Evolutionary conservation across 179 eudicot genomes (phyloP).

Genomic region (Actinidia chinensis): DNA sequence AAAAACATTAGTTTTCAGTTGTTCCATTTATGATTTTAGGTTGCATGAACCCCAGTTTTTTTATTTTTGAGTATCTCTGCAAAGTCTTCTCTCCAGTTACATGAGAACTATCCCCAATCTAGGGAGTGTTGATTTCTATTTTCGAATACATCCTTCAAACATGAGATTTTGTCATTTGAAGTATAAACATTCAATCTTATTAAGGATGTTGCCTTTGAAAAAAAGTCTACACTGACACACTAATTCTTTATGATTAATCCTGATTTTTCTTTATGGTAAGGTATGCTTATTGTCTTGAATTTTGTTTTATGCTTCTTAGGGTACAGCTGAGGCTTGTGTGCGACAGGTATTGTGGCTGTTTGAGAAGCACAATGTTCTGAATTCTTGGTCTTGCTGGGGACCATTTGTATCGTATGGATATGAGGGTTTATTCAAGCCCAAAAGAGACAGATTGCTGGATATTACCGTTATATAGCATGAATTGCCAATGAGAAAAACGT

Average conservation of each 20-base stretch:
- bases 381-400: constrained; percentile 86
- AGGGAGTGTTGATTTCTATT: not conserved
- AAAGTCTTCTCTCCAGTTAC: not conserved
- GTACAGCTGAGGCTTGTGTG: constrained; percentile 95
- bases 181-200: not conserved
- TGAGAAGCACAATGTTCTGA: constrained; percentile 88
- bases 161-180: not conserved
- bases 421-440: constrained; percentile 92
- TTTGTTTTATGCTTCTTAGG: constrained; percentile 40
- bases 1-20: too few species aligned
- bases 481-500: constrained; percentile 90
- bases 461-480: constrained; percentile 99
- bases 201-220: not conserved
- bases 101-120: not conserved
- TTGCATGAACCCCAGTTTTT: not conserved
- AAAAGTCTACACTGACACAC: not conserved
- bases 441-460: constrained; percentile 97
- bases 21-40: not conserved
- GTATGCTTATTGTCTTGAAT: not conserved
- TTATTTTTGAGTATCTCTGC: not conserved
- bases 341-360: constrained; percentile 89
- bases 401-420: constrained; percentile 97
- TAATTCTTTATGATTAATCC: not conserved
- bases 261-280: not conserved
- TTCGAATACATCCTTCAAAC: not conserved